These are phyloP conservation scores for Neonothopanus nambi DNA, from an alignment of 1,284 basidiomycete genomes.

Conservation along the genomic window DNA sequence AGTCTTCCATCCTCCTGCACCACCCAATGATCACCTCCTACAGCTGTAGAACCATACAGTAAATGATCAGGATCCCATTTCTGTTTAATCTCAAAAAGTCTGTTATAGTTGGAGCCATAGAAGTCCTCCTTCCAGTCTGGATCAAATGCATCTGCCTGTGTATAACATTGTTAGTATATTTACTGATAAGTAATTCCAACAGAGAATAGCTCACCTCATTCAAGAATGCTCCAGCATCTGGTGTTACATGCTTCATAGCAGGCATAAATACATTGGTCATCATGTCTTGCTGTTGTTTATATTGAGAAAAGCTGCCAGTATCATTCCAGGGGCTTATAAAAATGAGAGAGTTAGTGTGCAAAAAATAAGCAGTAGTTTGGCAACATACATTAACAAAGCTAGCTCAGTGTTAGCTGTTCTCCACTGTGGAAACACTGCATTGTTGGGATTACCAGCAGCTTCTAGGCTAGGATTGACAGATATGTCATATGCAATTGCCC, in stretches of 20 bases:
- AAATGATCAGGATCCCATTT: constrained; percentile 25
- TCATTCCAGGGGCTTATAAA: not conserved
- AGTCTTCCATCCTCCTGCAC: constrained; percentile 20
- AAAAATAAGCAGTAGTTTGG: not conserved
- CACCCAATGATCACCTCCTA: constrained; percentile 26
- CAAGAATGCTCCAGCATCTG: constrained; percentile 18
- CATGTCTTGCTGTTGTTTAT: not conserved
- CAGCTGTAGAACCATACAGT: constrained; percentile 23
- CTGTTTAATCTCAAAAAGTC: constrained; percentile 23
- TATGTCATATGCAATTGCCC: constrained; percentile 15
- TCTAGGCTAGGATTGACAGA: constrained; percentile 13
- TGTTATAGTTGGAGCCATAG: constrained; percentile 24
- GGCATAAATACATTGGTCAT: constrained; percentile 10
- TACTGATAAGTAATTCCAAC: no score
- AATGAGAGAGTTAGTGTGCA: not conserved
- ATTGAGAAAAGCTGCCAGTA: not conserved
- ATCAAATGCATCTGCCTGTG: constrained; percentile 21
- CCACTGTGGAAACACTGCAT: constrained; percentile 21
- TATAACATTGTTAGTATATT: not conserved
- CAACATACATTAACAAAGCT: no score
- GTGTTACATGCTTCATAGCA: constrained; percentile 15
- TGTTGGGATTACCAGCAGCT: constrained; percentile 17
- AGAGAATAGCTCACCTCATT: constrained; percentile 17
- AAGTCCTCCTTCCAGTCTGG: constrained; percentile 23
- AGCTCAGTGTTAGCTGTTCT: constrained; percentile 11